Evolutionary conservation across 2,329 filamentous ascomycete species (phyloP).

Genomic region (Magnaporthales sp.): DNA sequence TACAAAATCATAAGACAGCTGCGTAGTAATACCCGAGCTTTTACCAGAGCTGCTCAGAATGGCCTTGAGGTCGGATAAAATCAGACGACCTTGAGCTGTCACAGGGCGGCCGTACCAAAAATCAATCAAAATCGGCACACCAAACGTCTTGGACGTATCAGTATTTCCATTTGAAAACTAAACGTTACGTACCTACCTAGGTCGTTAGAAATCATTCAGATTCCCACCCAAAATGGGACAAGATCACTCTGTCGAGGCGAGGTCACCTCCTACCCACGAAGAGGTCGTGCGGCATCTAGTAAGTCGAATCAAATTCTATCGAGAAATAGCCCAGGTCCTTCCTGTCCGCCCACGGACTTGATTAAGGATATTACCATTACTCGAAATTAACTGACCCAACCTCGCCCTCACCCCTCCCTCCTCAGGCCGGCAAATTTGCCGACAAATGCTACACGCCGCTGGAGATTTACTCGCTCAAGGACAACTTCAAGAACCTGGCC

Average conservation of each 20-base stretch:
- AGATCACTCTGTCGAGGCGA: slow-evolving; percentile 35
- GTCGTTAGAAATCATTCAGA: background rate
- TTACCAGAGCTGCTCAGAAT: background rate
- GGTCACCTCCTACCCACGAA: slow-evolving; percentile 37
- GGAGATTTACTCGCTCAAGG: slow-evolving; percentile 65
- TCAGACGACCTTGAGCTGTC: slow-evolving; percentile 3
- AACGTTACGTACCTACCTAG: background rate
- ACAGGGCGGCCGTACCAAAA: background rate
- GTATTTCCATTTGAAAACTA: background rate
- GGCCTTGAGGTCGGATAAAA: background rate
- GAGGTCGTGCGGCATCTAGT: slow-evolving; percentile 43
- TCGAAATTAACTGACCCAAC: background rate
- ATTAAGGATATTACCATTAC: background rate
- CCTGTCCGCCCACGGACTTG: slow-evolving; percentile 1
- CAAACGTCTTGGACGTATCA: background rate
- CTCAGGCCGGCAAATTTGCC: slow-evolving; percentile 53
- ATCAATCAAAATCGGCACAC: background rate
- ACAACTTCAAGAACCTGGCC: slow-evolving; percentile 63
- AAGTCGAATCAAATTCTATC: background rate
- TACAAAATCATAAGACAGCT: too few species aligned
- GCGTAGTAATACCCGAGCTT: background rate
- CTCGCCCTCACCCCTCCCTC: background rate
- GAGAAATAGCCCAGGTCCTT: background rate
- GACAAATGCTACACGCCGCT: slow-evolving; percentile 62
- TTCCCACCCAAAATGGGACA: slow-evolving; percentile 38